Conservation (phyloP, 2,329 filamentous ascomycete genomes). For the Neonectria sp. region DNA sequence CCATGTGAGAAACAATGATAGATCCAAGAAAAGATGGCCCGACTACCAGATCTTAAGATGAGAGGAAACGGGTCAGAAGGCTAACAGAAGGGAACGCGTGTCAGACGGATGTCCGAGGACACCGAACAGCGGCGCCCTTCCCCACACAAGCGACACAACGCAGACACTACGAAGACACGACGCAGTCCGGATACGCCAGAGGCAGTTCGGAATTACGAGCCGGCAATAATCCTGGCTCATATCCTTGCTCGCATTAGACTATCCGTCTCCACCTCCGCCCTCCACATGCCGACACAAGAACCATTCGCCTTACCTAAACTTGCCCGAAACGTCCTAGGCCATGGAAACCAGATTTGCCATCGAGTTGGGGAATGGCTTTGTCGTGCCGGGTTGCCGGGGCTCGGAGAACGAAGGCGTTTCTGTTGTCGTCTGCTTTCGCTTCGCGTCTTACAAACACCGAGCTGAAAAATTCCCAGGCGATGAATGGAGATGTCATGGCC, state of each 20-base stretch:
- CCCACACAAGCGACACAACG: not conserved
- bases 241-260: slow-evolving; percentile 15
- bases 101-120: slow-evolving; percentile 19
- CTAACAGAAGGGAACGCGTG: not conserved
- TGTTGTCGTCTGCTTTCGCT: slow-evolving; percentile 1
- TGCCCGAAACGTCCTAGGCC: slow-evolving; percentile 20
- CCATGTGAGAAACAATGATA: not conserved
- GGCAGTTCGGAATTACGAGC: slow-evolving; percentile 39
- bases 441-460: slow-evolving; percentile 22
- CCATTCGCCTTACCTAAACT: slow-evolving; percentile 20
- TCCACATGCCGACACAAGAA: slow-evolving; percentile 35
- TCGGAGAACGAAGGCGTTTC: slow-evolving; percentile 26
- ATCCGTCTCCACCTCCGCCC: slow-evolving; percentile 22
- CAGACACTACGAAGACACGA: not conserved
- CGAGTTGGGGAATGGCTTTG: slow-evolving; percentile 22
- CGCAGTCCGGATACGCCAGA: not conserved
- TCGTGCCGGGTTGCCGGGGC: slow-evolving; percentile 36
- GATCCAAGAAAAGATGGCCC: not conserved
- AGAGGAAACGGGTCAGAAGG: not conserved
- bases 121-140: not conserved
- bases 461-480: slow-evolving; percentile 2
- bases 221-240: slow-evolving; percentile 38
- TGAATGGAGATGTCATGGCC: not conserved
- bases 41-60: not conserved
- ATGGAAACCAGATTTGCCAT: slow-evolving; percentile 30